phyloP scores from a whole-genome alignment of 73 alveolate genomes.

The Tetrahymena elliotti region DNA sequence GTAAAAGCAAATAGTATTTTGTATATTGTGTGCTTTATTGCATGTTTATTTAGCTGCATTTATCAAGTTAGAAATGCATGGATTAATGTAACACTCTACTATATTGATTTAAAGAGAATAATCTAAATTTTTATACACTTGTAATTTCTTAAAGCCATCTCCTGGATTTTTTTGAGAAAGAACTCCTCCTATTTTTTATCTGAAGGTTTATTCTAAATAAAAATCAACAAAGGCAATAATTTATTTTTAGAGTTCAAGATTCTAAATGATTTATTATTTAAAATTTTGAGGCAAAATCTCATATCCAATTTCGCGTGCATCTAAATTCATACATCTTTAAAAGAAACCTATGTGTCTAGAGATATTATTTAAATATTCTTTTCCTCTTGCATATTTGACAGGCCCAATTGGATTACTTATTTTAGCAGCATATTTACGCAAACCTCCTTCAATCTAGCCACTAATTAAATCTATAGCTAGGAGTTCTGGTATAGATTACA shows the following conservation, averaged over 20 bases:
- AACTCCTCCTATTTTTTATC: background rate
- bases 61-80: background rate
- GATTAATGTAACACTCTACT: background rate
- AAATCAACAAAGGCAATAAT: background rate
- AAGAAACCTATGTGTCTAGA: background rate
- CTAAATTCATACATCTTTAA: background rate
- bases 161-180: background rate
- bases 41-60: background rate
- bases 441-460: background rate
- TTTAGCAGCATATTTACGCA: background rate
- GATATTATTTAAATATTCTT: background rate
- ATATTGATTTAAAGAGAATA: background rate
- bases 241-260: background rate
- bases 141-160: background rate
- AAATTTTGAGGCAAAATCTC: background rate
- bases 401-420: background rate
- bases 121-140: background rate
- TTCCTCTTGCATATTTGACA: background rate
- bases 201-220: background rate
- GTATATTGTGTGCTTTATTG: background rate
- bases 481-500: background rate
- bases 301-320: background rate
- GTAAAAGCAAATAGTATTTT: background rate
- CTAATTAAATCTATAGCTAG: background rate
- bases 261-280: background rate